Evolutionary conservation across 305 asterid species (phyloP).

Genomic region (Coffea humblotiana): DNA sequence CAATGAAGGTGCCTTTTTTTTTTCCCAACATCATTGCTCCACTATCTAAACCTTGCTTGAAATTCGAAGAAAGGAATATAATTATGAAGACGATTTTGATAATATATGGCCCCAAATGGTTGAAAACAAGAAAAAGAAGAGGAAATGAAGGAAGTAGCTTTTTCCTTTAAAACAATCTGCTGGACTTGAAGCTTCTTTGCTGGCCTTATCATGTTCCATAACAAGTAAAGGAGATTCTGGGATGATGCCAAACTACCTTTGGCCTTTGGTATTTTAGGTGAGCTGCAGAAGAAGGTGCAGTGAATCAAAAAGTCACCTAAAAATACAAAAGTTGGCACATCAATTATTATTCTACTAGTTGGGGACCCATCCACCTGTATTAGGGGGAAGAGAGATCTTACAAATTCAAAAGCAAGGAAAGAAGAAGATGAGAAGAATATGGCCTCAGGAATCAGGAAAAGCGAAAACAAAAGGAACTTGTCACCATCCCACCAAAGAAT

Average conservation of each 20-base stretch:
- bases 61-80: slow-evolving; percentile 32
- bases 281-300: slow-evolving; percentile 29
- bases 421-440: slow-evolving; percentile 40
- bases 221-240: slow-evolving; percentile 77
- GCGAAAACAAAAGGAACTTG: slow-evolving; percentile 51
- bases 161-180: slow-evolving; percentile 44
- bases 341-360: slow-evolving; percentile 51
- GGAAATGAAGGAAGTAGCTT: slow-evolving; percentile 38
- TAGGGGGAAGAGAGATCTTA: slow-evolving; percentile 28
- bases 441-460: slow-evolving; percentile 64
- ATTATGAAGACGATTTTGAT: slow-evolving; percentile 24
- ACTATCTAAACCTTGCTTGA: slow-evolving; percentile 23
- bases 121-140: slow-evolving; percentile 35
- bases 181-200: slow-evolving; percentile 48
- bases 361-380: slow-evolving; percentile 29
- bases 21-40: slow-evolving; percentile 9
- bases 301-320: slow-evolving; percentile 46
- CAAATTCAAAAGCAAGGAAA: slow-evolving; percentile 34
- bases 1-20: background rate
- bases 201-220: slow-evolving; percentile 71
- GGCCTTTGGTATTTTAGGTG: slow-evolving; percentile 38
- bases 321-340: slow-evolving; percentile 34
- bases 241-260: slow-evolving; percentile 61
- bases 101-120: slow-evolving; percentile 50
- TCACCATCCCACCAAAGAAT: slow-evolving; percentile 53